A percentile compares a stretch with the other conserved stretches of the same genome.
These are phyloP conservation scores for Ploettnerulaceae sp. DNA, from an alignment of 2,329 filamentous ascomycete genomes.

Conservation along the genomic window DNA sequence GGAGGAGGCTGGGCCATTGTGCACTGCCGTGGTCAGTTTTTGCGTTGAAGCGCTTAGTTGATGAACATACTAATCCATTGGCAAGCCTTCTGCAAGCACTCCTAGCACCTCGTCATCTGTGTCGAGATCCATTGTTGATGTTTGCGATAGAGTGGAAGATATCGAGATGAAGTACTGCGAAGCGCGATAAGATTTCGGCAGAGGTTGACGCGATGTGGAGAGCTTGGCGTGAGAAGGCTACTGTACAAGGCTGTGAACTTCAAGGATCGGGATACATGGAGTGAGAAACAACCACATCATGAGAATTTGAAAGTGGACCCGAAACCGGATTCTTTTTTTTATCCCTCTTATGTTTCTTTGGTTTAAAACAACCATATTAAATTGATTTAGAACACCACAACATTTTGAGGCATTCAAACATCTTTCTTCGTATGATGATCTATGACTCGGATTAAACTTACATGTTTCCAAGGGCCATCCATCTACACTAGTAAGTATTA, in stretches of 20 bases:
- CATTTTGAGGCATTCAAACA: too few species aligned
- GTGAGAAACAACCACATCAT: too few species aligned
- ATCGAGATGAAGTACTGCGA: constrained; percentile 1
- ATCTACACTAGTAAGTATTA: too few species aligned
- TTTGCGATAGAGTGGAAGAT: constrained; percentile 26
- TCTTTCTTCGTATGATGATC: too few species aligned
- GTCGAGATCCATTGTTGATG: constrained; percentile 50
- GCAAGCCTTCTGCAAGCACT: constrained; percentile 46
- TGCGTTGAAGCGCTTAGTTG: constrained; percentile 31
- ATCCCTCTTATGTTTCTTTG: too few species aligned
- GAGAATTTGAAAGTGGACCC: too few species aligned
- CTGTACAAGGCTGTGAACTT: neutral
- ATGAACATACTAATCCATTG: constrained; percentile 50
- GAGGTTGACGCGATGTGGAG: constrained; percentile 10
- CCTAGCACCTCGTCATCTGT: constrained; percentile 39
- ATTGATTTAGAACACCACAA: too few species aligned
- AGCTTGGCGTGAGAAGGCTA: neutral
- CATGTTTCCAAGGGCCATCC: too few species aligned
- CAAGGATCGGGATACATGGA: too few species aligned
- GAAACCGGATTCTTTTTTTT: too few species aligned
- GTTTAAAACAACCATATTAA: too few species aligned
- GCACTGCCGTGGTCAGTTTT: constrained; percentile 31
- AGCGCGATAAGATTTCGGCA: constrained; percentile 11
- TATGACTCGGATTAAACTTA: too few species aligned
- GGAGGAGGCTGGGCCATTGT: constrained; percentile 38